Evolutionary conservation across 1,284 basidiomycete species (phyloP), one percentile per base, ranked within the genome.

Genomic region (Apiotrichum siamense): DNA sequence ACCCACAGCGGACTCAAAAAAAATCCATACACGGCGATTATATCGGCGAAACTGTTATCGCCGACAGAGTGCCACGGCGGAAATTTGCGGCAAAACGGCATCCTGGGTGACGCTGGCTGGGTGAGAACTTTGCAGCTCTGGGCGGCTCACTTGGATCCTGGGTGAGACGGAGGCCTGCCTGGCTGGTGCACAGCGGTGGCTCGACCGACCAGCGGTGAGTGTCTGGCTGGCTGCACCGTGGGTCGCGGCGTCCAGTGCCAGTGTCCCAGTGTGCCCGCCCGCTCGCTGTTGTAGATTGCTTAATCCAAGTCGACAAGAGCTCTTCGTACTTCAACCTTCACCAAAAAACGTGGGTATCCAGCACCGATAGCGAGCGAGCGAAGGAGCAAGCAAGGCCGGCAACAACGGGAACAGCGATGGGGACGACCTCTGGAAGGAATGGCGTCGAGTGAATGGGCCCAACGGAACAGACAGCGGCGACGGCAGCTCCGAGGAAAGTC

Each of bases 311-410:
- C 25, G 2, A 11, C 35, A 26, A 24, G 17, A 24, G 13, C 44
- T 38, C 44, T 47, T 47, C 21, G 36, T 23, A 27, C 35, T 35
- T 47, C 37, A 47, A 37, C 44, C 35, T 18, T 31, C 36, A 20
- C 37, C 20, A 23, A 24, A 48, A 47, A 48, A 48, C 47, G 47
- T 48, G 39, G 39, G 47, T 42, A 41, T 29, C 44, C 33, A 25
- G 39, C 26, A 18, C 17, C 41, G 12, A 5, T 33, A n/a, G 15
- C 21, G 29, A 26, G 17, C 32, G 7, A 24, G 15, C 24, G 39
- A 41, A 23, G 26, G 18, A 10, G 13, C n/a, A 11, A 44, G 42
- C 35, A 13, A 23, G 26, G 24, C 18, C 37, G 31, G 11, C 31
- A 35, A 17, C 21, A 24, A 36, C 31, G 21, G 9, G 21, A 18